Evolutionary conservation across 768 basidiomycete species (phyloP).

Genomic region (Sarcodon aspratus): DNA sequence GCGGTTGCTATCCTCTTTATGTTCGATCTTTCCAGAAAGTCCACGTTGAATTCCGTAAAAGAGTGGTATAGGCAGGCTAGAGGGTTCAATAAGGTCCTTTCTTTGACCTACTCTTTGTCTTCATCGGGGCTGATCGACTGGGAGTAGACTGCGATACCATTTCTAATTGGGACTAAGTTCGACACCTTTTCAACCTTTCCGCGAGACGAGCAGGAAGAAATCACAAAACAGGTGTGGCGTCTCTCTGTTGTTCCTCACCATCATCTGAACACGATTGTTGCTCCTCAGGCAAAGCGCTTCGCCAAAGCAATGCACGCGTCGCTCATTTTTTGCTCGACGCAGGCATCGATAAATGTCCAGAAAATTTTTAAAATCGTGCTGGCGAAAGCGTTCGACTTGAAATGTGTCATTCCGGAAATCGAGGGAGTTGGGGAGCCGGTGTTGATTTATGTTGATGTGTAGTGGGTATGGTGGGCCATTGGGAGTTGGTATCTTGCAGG

Average conservation of each 20-base stretch:
- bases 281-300: conserved; percentile 82
- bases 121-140: conserved; percentile 1
- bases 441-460: conserved; percentile 86
- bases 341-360: conserved; percentile 98
- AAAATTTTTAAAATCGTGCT: conserved; percentile 99
- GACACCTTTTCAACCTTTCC: conserved; percentile 95
- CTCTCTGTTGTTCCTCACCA: not conserved
- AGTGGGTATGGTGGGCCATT: conserved; percentile 4
- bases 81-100: conserved; percentile 92
- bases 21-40: conserved; percentile 98
- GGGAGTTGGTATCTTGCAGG: not conserved
- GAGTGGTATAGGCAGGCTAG: conserved; percentile 99
- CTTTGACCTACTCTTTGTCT: not conserved
- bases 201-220: conserved; percentile 97
- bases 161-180: conserved; percentile 97
- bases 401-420: conserved; percentile 97
- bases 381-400: conserved; percentile 95
- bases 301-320: conserved; percentile 99
- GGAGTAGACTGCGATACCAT: conserved; percentile 89
- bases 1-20: conserved; percentile 99
- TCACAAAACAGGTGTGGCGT: conserved; percentile 79
- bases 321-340: conserved; percentile 98
- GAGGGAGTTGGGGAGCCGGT: conserved; percentile 95
- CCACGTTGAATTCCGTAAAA: conserved; percentile 95
- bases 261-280: conserved; percentile 2